phyloP scores from a whole-genome alignment of 352 stramenopile species.

The Globisporangium nagaii region DNA sequence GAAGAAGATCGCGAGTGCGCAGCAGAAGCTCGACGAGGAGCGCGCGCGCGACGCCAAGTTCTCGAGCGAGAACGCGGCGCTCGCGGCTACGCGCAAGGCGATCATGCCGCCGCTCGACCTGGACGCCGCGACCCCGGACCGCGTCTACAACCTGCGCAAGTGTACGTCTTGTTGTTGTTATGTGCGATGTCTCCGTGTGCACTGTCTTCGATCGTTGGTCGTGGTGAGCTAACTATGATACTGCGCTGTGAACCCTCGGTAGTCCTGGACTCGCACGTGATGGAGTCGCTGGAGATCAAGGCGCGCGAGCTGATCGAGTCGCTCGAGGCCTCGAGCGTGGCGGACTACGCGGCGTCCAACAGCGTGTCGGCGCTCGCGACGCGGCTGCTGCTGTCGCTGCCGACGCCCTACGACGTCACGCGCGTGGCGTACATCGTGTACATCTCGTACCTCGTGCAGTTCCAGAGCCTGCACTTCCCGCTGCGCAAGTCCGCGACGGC shows the following conservation, averaged over 20 bases:
- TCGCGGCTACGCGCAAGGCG: conserved; percentile 52
- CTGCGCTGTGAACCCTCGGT: no score
- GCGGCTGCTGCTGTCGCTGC: conserved; percentile 60
- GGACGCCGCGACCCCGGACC: conserved; percentile 67
- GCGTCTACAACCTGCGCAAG: conserved; percentile 75
- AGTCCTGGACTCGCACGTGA: conserved; percentile 66
- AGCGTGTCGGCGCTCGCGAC: conserved; percentile 45
- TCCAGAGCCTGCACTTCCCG: conserved; percentile 59
- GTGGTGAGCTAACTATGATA: no score
- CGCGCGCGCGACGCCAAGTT: conserved; percentile 45
- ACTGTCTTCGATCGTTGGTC: no score
- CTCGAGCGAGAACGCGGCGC: conserved; percentile 43
- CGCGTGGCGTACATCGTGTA: conserved; percentile 73
- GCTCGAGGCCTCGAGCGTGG: conserved; percentile 44
- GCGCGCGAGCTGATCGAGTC: conserved; percentile 65
- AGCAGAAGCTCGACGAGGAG: conserved; percentile 44
- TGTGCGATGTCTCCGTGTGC: no score
- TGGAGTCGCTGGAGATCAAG: conserved; percentile 75
- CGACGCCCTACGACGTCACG: conserved; percentile 62
- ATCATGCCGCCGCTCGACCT: conserved; percentile 68
- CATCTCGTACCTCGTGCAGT: conserved; percentile 61
- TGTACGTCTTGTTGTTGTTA: conserved; percentile 32
- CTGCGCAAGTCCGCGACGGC: conserved; percentile 52
- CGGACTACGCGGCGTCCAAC: conserved; percentile 45
- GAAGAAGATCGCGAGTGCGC: conserved; percentile 64